Evolutionary conservation across 169 alveolate genomes (phyloP), one percentile per base, ranked within the genome.

Genomic region (Plasmodium relictum): DNA sequence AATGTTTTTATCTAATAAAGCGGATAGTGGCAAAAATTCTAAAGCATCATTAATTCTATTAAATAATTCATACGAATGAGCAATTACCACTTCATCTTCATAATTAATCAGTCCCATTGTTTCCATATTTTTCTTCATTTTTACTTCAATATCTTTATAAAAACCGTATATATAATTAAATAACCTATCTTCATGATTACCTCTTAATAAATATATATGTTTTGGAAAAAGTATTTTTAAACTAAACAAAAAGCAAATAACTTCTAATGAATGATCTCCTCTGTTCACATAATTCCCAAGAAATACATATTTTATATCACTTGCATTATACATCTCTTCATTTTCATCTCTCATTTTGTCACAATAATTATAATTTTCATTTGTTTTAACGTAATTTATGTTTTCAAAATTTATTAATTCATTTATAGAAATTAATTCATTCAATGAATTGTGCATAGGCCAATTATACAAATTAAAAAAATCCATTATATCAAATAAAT

Each of bases 11-110:
- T 97, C 98, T 48, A 98, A 93, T n/a, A 95, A 88, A 0, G 99
- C 99, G n/a, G 98, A 98, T 10, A 97, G 92, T 12, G 99, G 98
- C 44, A 98, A 91, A 93, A 96, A 95, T 72, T 98, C 99, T 89
- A 98, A 97, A 18, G 97, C 96, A 52, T 97, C 97, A 89, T 96
- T 97, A 6, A 98, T 96, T 88, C 98, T 93, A 41, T 97, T 95
- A 94, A 97, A 98, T 45, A 98, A 94, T 20, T 98, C 98, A 52
- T 97, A 98, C 0, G 98, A 97, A 63, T 97, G 76, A 16, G 89
- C 89, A 63, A 20, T 10, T 63, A 78, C 63, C 5, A 78, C 78
- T 26, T 78, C 71, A 18, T 56, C 78, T 42, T 78, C 68, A 70
- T 78, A 78, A 50, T 56, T 78, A 0, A 78, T 58, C 22, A 41